Evolutionary conservation across 176 grass and related monocot species (phyloP).

Genomic region (Saccharum officinarum): DNA sequence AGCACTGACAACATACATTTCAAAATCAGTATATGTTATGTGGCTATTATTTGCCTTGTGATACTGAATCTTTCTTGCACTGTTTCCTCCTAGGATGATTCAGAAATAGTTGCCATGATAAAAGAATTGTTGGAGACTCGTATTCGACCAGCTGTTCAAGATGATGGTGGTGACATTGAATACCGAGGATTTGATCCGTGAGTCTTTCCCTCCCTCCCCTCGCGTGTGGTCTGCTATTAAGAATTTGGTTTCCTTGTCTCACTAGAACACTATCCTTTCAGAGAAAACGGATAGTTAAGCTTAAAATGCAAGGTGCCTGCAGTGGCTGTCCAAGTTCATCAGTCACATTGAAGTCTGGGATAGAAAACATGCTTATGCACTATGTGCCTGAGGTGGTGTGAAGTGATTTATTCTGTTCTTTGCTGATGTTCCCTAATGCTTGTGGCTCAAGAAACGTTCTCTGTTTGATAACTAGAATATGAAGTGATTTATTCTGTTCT

Average conservation of each 20-base stretch:
- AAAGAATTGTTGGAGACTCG: constrained; percentile 96
- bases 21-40: neutral
- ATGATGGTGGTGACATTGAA: constrained; percentile 99
- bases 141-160: constrained; percentile 94
- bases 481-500: neutral
- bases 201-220: constrained; percentile 22
- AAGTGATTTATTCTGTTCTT: constrained; percentile 11
- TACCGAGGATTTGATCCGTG: constrained; percentile 88
- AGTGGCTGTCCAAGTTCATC: constrained; percentile 97
- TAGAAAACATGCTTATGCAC: constrained; percentile 99
- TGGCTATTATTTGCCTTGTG: constrained; percentile 2
- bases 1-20: neutral
- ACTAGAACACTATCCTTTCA: constrained; percentile 42
- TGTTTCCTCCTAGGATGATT: constrained; percentile 76
- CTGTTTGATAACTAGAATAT: neutral
- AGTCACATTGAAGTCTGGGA: constrained; percentile 94
- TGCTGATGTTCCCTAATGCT: neutral
- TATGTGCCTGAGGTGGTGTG: constrained; percentile 88
- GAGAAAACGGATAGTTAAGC: constrained; percentile 81
- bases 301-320: constrained; percentile 98
- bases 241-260: constrained; percentile 4
- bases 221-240: neutral
- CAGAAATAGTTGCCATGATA: constrained; percentile 99
- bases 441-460: neutral
- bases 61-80: constrained; percentile 14